These are phyloP conservation scores for Saturnispora halmiae DNA, from an alignment of 805 yeast genomes.

Conservation along the genomic window DNA sequence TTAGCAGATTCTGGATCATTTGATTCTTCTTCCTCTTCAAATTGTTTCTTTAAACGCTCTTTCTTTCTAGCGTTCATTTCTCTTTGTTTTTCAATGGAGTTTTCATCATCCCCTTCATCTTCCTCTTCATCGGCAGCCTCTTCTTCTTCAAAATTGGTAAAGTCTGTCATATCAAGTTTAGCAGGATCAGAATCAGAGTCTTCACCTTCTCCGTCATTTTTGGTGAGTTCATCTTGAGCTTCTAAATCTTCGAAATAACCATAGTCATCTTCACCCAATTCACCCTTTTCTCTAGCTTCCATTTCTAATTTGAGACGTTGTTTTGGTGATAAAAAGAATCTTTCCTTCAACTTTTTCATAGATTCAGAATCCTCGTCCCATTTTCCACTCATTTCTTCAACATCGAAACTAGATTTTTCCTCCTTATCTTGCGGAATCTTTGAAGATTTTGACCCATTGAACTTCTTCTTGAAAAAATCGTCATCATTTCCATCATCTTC, in stretches of 20 bases:
- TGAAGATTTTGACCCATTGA: background rate
- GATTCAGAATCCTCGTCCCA: conserved; percentile 34
- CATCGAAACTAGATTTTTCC: conserved; percentile 20
- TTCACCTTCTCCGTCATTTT: conserved; percentile 36
- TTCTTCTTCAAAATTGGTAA: conserved; percentile 48
- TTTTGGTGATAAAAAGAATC: conserved; percentile 49
- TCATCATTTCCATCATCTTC: conserved; percentile 39
- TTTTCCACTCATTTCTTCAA: conserved; percentile 37
- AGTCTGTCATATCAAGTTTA: conserved; percentile 35
- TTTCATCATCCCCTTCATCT: conserved; percentile 34
- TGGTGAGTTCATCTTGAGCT: conserved; percentile 28
- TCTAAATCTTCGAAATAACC: conserved; percentile 34
- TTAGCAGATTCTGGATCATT: conserved; percentile 57
- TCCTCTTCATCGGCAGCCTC: conserved; percentile 34
- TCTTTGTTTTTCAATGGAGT: conserved; percentile 67
- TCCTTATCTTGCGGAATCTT: conserved; percentile 25
- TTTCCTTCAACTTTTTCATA: conserved; percentile 33
- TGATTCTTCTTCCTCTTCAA: conserved; percentile 74
- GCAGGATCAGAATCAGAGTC: conserved; percentile 41
- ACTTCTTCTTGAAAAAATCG: conserved; percentile 47
- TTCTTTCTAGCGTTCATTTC: conserved; percentile 79
- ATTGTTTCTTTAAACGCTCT: conserved; percentile 78
- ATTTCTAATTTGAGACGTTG: conserved; percentile 27
- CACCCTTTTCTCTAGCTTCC: conserved; percentile 23
- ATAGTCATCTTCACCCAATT: conserved; percentile 18